These are phyloP conservation scores for Paspalum notatum DNA, from an alignment of 176 grass and related monocot species.

Conservation along the genomic window DNA sequence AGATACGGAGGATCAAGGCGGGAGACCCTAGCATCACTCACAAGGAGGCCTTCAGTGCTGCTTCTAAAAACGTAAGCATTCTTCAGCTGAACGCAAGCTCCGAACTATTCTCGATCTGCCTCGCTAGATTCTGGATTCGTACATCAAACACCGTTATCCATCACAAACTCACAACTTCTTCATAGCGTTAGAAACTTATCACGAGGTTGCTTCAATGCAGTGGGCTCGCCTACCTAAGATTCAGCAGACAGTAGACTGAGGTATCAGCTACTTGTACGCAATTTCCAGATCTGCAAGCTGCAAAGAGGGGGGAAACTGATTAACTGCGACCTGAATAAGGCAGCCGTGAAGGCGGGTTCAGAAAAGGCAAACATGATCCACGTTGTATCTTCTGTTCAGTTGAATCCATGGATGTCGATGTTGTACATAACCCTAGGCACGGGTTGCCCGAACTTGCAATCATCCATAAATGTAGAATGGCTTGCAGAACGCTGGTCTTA, in stretches of 20 bases:
- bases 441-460: background rate
- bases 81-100: background rate
- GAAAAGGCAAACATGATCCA: background rate
- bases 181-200: background rate
- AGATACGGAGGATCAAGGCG: conserved; percentile 74
- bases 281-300: conserved; percentile 30
- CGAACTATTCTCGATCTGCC: background rate
- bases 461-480: conserved; percentile 23
- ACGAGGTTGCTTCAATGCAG: conserved; percentile 28
- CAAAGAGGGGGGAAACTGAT: background rate
- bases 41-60: conserved; percentile 72
- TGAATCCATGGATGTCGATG: conserved; percentile 12
- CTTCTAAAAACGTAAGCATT: conserved; percentile 64
- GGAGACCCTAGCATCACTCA: conserved; percentile 54
- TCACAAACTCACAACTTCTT: background rate
- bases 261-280: conserved; percentile 1
- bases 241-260: conserved; percentile 46
- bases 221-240: conserved; percentile 69
- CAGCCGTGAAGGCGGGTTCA: conserved; percentile 11
- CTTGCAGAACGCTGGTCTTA: background rate
- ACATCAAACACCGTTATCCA: background rate
- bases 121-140: background rate
- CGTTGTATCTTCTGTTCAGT: conserved; percentile 25
- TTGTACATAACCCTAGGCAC: conserved; percentile 17
- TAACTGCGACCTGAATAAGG: background rate